Evolutionary conservation across 2,329 filamentous ascomycete species (phyloP).

Genomic region (Aspergillus chevalieri): DNA sequence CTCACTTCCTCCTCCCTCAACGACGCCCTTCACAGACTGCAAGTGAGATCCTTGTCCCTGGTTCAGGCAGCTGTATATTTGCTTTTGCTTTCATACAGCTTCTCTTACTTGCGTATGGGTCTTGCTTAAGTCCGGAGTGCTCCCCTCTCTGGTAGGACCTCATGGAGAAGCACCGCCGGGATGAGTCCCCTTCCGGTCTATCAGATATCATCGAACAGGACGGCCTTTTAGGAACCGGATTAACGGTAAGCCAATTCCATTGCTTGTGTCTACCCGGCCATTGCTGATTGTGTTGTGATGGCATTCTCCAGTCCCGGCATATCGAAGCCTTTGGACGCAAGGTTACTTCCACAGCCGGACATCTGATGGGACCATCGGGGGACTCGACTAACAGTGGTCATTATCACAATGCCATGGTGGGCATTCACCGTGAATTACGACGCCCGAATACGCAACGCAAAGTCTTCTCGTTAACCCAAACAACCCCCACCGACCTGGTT

Average conservation of each 20-base stretch:
- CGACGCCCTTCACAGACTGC: not conserved
- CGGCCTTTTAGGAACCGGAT: slow-evolving; percentile 42
- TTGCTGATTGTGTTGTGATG: slow-evolving; percentile 9
- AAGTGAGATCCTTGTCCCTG: not conserved
- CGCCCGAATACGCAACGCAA: slow-evolving; percentile 78
- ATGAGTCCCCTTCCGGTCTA: slow-evolving; percentile 41
- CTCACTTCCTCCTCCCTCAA: slow-evolving; percentile 1
- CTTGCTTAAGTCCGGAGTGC: slow-evolving; percentile 15
- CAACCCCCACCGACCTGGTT: slow-evolving; percentile 88
- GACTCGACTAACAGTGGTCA: slow-evolving; percentile 53
- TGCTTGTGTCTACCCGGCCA: not conserved
- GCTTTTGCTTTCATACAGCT: slow-evolving; percentile 9
- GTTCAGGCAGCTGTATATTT: too few species aligned
- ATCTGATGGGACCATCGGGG: slow-evolving; percentile 67
- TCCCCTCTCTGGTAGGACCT: slow-evolving; percentile 15
- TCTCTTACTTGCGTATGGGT: slow-evolving; percentile 19
- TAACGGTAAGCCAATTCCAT: slow-evolving; percentile 36
- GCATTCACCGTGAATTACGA: slow-evolving; percentile 82
- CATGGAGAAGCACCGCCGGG: slow-evolving; percentile 42
- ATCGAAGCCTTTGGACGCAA: slow-evolving; percentile 91
- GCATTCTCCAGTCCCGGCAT: slow-evolving; percentile 62
- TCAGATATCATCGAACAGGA: slow-evolving; percentile 39
- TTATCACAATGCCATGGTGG: slow-evolving; percentile 81
- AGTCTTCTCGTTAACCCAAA: slow-evolving; percentile 85
- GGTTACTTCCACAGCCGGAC: slow-evolving; percentile 85